Evolutionary conservation across 139 green algal species (phyloP).

Genomic region (Coccomyxa sp.): DNA sequence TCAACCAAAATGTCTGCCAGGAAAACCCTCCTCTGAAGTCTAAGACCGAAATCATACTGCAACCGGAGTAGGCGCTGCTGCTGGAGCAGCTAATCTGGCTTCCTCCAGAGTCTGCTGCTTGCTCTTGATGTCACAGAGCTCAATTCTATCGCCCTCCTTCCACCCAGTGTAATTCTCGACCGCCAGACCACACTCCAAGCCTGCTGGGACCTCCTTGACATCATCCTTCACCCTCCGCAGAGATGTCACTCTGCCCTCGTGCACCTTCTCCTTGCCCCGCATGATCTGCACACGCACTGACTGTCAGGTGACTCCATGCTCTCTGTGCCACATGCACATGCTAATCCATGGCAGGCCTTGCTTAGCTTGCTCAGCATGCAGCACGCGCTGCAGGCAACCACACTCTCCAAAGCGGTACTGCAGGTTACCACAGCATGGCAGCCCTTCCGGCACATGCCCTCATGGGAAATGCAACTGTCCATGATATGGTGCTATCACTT

Average conservation of each 20-base stretch:
- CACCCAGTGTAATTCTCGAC: slow-evolving; percentile 70
- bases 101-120: slow-evolving; percentile 47
- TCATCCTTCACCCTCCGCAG: slow-evolving; percentile 90
- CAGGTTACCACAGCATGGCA: too few relatives aligned
- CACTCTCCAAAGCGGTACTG: neutral
- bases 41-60: too few relatives aligned
- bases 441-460: too few relatives aligned
- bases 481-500: too few relatives aligned
- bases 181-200: slow-evolving; percentile 80
- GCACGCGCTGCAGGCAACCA: neutral
- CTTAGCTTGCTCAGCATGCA: neutral
- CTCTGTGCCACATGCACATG: neutral
- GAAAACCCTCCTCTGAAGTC: too few relatives aligned
- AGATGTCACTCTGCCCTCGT: slow-evolving; percentile 69
- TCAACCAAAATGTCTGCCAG: too few relatives aligned
- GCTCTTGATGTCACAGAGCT: slow-evolving; percentile 32
- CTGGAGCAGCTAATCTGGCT: slow-evolving; percentile 6
- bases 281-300: slow-evolving; percentile 24
- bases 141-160: slow-evolving; percentile 55
- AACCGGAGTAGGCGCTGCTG: neutral
- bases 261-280: slow-evolving; percentile 63
- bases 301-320: neutral
- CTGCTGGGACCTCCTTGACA: slow-evolving; percentile 80
- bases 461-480: too few relatives aligned
- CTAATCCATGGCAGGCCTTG: neutral